Evolutionary conservation across 306 rosid species (phyloP), one percentile per base, ranked within the genome.

Genomic region (Prosopis cineraria): DNA sequence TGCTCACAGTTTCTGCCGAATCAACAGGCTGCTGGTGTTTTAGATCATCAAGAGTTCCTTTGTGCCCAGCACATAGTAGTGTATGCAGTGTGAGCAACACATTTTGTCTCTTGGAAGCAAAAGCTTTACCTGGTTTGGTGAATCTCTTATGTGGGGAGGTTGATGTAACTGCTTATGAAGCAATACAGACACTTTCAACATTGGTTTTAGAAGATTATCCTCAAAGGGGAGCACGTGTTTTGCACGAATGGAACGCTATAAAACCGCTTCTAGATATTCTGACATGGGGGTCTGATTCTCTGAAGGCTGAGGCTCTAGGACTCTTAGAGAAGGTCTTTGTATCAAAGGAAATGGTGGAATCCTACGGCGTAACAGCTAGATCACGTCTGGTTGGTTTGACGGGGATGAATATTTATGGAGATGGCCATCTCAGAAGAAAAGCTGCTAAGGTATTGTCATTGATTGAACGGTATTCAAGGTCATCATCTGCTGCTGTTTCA

Each of bases 101-200:
- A 55, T 93, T 90, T 70, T 93, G 96, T 64, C 83, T 93, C 2
- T n/a, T 89, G 80, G 87, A 90, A 81, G 96, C 89, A 44, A 73
- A 89, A 59, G 98, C 93, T 19, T 84, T 93, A 80, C 91, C 94
- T 79, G 89, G 83, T 13, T 81, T 93, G 85, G 89, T 89, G 36
- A 82, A 31, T 47, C 83, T 90, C 25, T 78, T 93, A 20, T 72
- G 81, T 9, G 94, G 85, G 27, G 88, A 89, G 86, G 96, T 89
- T 37, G 86, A 90, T 63, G 91, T 88, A 60, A 89, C 94, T 66
- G 92, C 96, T 77, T 86, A 78, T 39, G 93, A 90, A 81, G 96
- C 96, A 47, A 84, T 93, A 66, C 92, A 76, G 39, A 85, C 98
- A 52, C 96, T 93, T 50, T 93, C 96, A 25, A 90, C 98, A 13